These are phyloP conservation scores for Pascua guehoae DNA, from an alignment of 1,284 basidiomycete species.

Conservation along the genomic window DNA sequence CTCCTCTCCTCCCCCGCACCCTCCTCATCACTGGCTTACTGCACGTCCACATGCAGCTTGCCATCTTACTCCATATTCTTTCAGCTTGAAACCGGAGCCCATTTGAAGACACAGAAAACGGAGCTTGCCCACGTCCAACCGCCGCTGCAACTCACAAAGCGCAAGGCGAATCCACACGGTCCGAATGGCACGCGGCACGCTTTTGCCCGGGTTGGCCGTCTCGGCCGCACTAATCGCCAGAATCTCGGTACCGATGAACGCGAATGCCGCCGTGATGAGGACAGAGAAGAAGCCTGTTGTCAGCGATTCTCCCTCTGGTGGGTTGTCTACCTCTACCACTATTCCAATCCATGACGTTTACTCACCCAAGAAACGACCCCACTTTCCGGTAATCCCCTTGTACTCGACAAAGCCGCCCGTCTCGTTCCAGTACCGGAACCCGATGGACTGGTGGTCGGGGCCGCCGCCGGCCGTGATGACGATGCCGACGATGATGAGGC, in stretches of 20 bases:
- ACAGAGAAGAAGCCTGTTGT: background rate
- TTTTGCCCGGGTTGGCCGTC: conserved; percentile 62
- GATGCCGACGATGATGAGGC: conserved; percentile 57
- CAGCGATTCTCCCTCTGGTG: too few species aligned
- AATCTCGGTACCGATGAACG: conserved; percentile 38
- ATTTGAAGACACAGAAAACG: too few species aligned
- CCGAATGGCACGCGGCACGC: conserved; percentile 70
- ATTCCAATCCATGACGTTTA: too few species aligned
- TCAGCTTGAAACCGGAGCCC: too few species aligned
- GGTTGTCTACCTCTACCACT: background rate
- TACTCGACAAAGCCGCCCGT: conserved; percentile 50
- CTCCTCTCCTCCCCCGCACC: too few species aligned
- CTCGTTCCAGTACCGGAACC: conserved; percentile 53
- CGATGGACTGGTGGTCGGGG: conserved; percentile 44
- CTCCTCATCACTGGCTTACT: too few species aligned
- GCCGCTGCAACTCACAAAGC: background rate
- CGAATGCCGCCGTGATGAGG: conserved; percentile 13
- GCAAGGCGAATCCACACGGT: conserved; percentile 66
- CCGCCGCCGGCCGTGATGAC: conserved; percentile 57
- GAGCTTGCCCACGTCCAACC: too few species aligned
- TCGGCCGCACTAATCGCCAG: conserved; percentile 51
- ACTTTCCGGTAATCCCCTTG: conserved; percentile 52
- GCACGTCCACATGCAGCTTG: too few species aligned
- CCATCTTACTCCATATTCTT: too few species aligned
- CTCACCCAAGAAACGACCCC: conserved; percentile 35